Base-by-base conservation (phyloP, 257 asterid species). In the Coffea canephora region DNA sequence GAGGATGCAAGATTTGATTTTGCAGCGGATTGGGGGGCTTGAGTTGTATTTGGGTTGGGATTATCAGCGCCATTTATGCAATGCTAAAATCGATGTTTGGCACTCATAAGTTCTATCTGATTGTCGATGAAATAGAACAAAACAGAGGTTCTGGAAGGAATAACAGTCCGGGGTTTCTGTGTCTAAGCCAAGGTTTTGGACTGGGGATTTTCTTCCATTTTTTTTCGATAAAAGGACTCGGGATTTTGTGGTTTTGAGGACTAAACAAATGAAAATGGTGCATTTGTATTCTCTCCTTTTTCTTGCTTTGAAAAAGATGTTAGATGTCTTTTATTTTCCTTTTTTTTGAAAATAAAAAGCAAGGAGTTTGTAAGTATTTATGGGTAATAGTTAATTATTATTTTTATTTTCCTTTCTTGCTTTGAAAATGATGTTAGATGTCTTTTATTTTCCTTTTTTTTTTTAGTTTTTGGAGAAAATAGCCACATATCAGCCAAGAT, bases 11-110 rank as follows among this genome's bases (percentile, higher is more conserved):
- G 55, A 73, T 76, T 84, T 76, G 65, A 57, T 82, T 77, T 36
- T 71, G 77, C 36, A 77, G 19, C 68, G 79, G 74, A 74, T 66
- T 81, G 66, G 88, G 88, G 73, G 89, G 91, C 82, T 85, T 86
- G 82, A 89, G 85, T 74, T 85, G 90, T 82, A 89, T 68, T 66
- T 84, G 86, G 71, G 86, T 69, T 49, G 91, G 84, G 83, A 88
- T 73, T 78, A 81, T 77, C 43, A 83, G 74, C 55, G 86, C 86
- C 97, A 89, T 91, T 52, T 76, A 8, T 65, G 70, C 31, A 57
- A 75, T 34, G 69, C 55, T 19, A 59, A 70, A 23, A 15, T 57
- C 12, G 62, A 31, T 59, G 18, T 27, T 48, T n/a, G 27, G 50
- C 64, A 46, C 55, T 39, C 71, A 43, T 75, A 39, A 14, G 34